Conservation (phyloP, 2,329 filamentous ascomycete genomes). For the Fusarium chlamydosporum region DNA sequence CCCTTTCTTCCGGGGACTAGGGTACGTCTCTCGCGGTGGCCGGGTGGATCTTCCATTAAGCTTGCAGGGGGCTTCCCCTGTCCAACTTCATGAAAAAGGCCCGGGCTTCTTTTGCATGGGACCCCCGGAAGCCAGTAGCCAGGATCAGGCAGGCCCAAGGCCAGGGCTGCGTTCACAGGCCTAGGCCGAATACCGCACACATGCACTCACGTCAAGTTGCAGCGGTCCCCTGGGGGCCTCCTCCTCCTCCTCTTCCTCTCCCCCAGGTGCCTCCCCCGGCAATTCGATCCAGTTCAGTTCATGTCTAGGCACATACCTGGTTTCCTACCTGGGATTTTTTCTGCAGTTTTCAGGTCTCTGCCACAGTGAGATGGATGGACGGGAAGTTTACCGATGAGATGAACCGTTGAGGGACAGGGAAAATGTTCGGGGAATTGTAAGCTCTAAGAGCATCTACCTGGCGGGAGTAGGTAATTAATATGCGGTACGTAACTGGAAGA, state of each 20-base stretch:
- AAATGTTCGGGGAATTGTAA: constrained; percentile 24
- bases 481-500: constrained; percentile 4
- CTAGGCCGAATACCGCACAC: constrained; percentile 16
- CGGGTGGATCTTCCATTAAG: constrained; percentile 42
- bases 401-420: constrained; percentile 4
- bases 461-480: neutral
- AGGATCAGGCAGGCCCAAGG: constrained; percentile 10
- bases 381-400: constrained; percentile 33
- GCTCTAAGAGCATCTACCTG: neutral
- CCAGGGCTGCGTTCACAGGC: constrained; percentile 35
- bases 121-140: constrained; percentile 15
- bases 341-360: constrained; percentile 18
- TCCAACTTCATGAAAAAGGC: constrained; percentile 27
- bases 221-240: constrained; percentile 24
- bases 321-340: neutral
- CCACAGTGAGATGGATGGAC: constrained; percentile 14
- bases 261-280: constrained; percentile 21
- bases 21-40: constrained; percentile 40
- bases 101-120: constrained; percentile 36
- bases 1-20: constrained; percentile 38
- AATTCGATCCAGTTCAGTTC: constrained; percentile 21
- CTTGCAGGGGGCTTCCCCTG: constrained; percentile 34
- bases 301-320: neutral
- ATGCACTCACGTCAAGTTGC: constrained; percentile 19
- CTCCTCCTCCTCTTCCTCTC: constrained; percentile 9